Evolutionary conservation across 2,329 filamentous ascomycete species (phyloP), one percentile per base, ranked within the genome.

Genomic region (Alternaria ethzedia): DNA sequence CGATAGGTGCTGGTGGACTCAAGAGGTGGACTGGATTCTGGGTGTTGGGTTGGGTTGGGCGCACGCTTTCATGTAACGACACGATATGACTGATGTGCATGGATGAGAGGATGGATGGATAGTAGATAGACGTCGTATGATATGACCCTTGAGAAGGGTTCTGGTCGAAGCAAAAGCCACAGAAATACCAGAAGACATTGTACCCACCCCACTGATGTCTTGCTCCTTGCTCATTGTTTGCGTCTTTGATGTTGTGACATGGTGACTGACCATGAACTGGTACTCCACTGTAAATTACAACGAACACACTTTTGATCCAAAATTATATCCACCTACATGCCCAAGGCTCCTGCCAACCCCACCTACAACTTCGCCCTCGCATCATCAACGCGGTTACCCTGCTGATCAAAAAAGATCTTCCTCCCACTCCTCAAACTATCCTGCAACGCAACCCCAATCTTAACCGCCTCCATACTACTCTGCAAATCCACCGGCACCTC

Each of bases 381-480:
- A 17, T 49, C 21, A 55, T 84, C 82, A 25, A 84, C 74, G 52
- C 83, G 77, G 21, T 79, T 81, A 7, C 87, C 87, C 45, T 75
- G 78, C 75, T 86, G 83, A 73, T 89, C 85, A 70, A 90, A 91
- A 54, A 75, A 76, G 50, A 84, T 81, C 81, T 83, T 84, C 79
- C 77, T 81, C 30, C 82, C 82, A 44, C 68, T 79, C 62, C 75
- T 76, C 75, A 84, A 67, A 57, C 75, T 79, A 64, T 84, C 82
- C 71, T 83, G 81, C 70, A 84, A 67, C 55, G 82, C 81, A 49
- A 83, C 83, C 0, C 87, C 89, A 77, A 91, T 90, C 73, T 83
- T 82, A 10, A 91, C 84, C 0, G 87, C 85, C 60, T 86, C 82
- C 13, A 90, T 86, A 3, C 87, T 88, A 17, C 86, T 86, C 28